Base-by-base conservation (phyloP, 192 early-diverging fungal genomes). In the Phlyctochytrium bullatum region DNA sequence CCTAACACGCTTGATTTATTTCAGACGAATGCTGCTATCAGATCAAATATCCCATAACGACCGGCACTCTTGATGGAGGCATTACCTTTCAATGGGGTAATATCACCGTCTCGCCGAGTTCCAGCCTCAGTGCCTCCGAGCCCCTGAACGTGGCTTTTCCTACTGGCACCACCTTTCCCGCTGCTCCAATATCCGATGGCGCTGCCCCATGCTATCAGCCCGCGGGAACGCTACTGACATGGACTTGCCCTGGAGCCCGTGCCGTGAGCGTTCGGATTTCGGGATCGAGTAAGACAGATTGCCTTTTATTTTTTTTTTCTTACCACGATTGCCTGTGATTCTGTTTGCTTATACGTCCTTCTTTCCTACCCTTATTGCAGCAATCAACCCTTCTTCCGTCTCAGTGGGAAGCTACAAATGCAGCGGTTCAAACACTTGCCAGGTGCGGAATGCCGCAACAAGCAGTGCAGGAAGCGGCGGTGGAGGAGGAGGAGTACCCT, bases 21-120 rank as follows among this genome's bases (percentile, higher is more conserved):
- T n/a, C 40, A 47, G 40, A 47, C 20, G 40, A 47, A 47, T 47
- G 40, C 40, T 47, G 40, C 40, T 47, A 47, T 20, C 40, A 47
- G 20, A 47, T 47, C 40, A 47, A 47, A 47, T 47, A 47, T 20
- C 40, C 40, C 40, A 20, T 6, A 6, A 47, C 20, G 10, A 14
- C 40, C 20, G 40, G 40, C 6, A 47, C 40, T 14, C 20, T 47
- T 20, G 20, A 47, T 20, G n/a, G n/a, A n/a, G 40, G 20, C 40
- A 6, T 14, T 14, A 47, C 10, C 40, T 47, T 47, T 20, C 10
- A 14, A 6, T 47, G 40, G 40, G 6, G 10, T 20, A 47, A 47
- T 20, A 47, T 47, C 40, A 47, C 40, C 40, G 40, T 47, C 20
- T 20, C 20, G 10, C 6, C 40, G 10, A 47, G 40, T 20, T 47